Percentiles rank a stretch among this genome's conserved stretches.
These are phyloP conservation scores for Fusarium incarnatum DNA, from an alignment of 2,329 filamentous ascomycete genomes.

Conservation along the genomic window DNA sequence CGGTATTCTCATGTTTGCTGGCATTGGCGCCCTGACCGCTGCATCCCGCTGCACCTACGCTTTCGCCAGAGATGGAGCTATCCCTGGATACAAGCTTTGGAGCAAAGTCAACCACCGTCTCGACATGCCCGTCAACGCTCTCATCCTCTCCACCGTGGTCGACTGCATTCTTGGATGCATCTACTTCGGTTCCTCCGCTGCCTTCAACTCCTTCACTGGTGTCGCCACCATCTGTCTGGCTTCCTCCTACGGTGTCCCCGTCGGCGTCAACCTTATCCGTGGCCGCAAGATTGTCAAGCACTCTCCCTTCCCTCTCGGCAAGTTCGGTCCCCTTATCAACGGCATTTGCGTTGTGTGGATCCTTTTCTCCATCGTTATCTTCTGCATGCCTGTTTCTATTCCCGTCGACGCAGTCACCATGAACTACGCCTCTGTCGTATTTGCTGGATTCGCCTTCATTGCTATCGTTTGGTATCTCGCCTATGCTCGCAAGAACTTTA, in stretches of 20 bases:
- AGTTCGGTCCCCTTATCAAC: conserved; percentile 76
- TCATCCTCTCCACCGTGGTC: conserved; percentile 74
- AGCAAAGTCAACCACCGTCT: conserved; percentile 71
- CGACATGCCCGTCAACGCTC: conserved; percentile 76
- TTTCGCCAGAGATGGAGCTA: conserved; percentile 80
- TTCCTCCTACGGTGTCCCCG: conserved; percentile 80
- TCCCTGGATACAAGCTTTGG: conserved; percentile 76
- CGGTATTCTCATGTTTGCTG: conserved; percentile 81
- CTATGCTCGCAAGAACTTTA: conserved; percentile 72
- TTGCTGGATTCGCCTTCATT: conserved; percentile 70
- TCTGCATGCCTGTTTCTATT: conserved; percentile 78
- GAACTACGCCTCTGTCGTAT: conserved; percentile 76
- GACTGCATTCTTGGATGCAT: conserved; percentile 80
- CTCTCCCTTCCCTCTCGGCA: conserved; percentile 76
- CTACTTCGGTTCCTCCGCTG: conserved; percentile 81
- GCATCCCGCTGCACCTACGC: conserved; percentile 80
- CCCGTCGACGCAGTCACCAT: conserved; percentile 67
- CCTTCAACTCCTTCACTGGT: conserved; percentile 83
- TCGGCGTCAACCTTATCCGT: conserved; percentile 76
- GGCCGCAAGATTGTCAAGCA: conserved; percentile 73
- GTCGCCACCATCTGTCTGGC: conserved; percentile 84
- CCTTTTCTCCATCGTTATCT: conserved; percentile 74
- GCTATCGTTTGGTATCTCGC: conserved; percentile 72
- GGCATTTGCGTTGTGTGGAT: conserved; percentile 77
- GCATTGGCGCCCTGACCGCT: conserved; percentile 79